These are phyloP conservation scores for Farysia itapuensis DNA, from an alignment of 1,284 basidiomycete genomes.

Conservation along the genomic window DNA sequence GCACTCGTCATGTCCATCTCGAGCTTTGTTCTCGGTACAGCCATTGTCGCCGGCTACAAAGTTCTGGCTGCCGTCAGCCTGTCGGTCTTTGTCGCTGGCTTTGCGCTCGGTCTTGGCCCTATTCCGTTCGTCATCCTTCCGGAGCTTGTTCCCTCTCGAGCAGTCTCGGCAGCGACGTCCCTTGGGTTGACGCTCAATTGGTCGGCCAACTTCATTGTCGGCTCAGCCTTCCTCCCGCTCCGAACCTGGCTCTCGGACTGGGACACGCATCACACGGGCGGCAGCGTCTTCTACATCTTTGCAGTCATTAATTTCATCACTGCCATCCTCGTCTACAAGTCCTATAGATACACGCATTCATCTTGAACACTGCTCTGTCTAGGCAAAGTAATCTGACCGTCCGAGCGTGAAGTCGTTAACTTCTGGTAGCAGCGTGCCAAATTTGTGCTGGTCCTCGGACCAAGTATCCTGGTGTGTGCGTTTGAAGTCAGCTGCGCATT, in stretches of 20 bases:
- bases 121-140: slow-evolving; percentile 87
- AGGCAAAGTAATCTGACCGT: slow-evolving; percentile 56
- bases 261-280: slow-evolving; percentile 41
- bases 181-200: slow-evolving; percentile 82
- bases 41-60: slow-evolving; percentile 64
- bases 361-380: not conserved
- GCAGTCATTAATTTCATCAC: slow-evolving; percentile 31
- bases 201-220: slow-evolving; percentile 80
- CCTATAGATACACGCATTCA: slow-evolving; percentile 25
- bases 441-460: slow-evolving; percentile 85
- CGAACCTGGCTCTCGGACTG: slow-evolving; percentile 68
- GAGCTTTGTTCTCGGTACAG: slow-evolving; percentile 71
- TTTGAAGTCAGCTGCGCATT: slow-evolving; percentile 84
- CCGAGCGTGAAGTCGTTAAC: slow-evolving; percentile 56
- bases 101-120: slow-evolving; percentile 86
- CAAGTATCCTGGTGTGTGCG: slow-evolving; percentile 73
- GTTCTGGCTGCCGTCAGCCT: slow-evolving; percentile 75
- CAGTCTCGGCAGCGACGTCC: slow-evolving; percentile 80
- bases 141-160: slow-evolving; percentile 82
- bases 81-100: slow-evolving; percentile 82
- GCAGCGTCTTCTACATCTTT: slow-evolving; percentile 49
- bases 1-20: slow-evolving; percentile 70
- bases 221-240: slow-evolving; percentile 77
- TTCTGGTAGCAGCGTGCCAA: slow-evolving; percentile 67
- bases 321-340: slow-evolving; percentile 22